These are phyloP conservation scores for Papiliotrema terrestris DNA, from an alignment of 1,284 basidiomycete genomes.

Conservation along the genomic window DNA sequence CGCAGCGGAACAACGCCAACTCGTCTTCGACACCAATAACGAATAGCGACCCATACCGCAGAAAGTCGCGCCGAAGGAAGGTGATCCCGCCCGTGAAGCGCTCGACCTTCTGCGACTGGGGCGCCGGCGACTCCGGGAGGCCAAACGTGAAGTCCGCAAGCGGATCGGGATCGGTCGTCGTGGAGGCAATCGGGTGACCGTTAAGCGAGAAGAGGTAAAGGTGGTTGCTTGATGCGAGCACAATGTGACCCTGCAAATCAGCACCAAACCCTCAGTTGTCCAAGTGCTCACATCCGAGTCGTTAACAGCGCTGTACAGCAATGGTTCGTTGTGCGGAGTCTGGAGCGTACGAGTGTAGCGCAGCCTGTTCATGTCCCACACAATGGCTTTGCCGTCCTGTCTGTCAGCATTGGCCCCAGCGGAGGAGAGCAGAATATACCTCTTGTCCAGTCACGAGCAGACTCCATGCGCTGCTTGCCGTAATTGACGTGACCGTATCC, in stretches of 20 bases:
- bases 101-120: slow-evolving; percentile 1
- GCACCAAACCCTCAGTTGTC: background rate
- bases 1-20: slow-evolving; percentile 35
- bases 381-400: slow-evolving; percentile 69
- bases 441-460: slow-evolving; percentile 76
- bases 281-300: slow-evolving; percentile 67
- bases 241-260: slow-evolving; percentile 42
- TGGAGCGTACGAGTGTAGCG: slow-evolving; percentile 71
- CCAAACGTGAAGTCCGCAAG: slow-evolving; percentile 13
- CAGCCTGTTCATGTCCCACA: slow-evolving; percentile 88
- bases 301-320: slow-evolving; percentile 73
- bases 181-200: slow-evolving; percentile 44
- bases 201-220: slow-evolving; percentile 48
- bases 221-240: slow-evolving; percentile 32
- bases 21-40: slow-evolving; percentile 37
- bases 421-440: slow-evolving; percentile 19
- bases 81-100: slow-evolving; percentile 42
- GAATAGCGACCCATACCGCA: slow-evolving; percentile 37
- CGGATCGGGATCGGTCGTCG: slow-evolving; percentile 19
- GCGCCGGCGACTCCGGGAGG: slow-evolving; percentile 2
- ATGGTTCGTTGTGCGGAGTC: slow-evolving; percentile 58
- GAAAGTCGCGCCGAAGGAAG: slow-evolving; percentile 45
- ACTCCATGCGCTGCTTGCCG: slow-evolving; percentile 77
- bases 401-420: background rate
- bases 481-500: slow-evolving; percentile 63